Conservation (phyloP, 177 flowering plant genomes). For the Vitis hybrid region DNA sequence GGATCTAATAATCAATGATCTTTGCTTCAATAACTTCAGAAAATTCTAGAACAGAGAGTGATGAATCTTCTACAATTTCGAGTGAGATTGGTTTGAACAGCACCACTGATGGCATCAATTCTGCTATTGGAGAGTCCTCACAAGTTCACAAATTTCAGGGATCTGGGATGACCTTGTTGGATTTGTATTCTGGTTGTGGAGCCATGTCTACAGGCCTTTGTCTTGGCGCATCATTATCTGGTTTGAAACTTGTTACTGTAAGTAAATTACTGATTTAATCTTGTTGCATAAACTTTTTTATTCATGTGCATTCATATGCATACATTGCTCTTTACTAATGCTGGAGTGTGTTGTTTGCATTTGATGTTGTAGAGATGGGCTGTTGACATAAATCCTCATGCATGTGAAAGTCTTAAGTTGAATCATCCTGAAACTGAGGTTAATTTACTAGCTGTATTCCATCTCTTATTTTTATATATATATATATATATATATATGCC, state of each 20-base stretch:
- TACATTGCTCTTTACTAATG: too few species aligned
- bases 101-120: slow-evolving; percentile 1
- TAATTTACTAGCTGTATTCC: neutral
- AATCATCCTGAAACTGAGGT: slow-evolving; percentile 85
- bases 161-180: slow-evolving; percentile 44
- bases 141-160: neutral
- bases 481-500: neutral
- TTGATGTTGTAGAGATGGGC: slow-evolving; percentile 69
- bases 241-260: slow-evolving; percentile 67
- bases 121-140: slow-evolving; percentile 9
- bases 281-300: neutral
- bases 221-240: slow-evolving; percentile 54
- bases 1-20: too few species aligned
- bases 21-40: slow-evolving; percentile 20
- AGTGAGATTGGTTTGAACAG: slow-evolving; percentile 24
- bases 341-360: neutral
- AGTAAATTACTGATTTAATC: slow-evolving; percentile 18
- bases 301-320: too few species aligned
- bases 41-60: slow-evolving; percentile 17
- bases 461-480: too few species aligned
- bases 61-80: slow-evolving; percentile 45
- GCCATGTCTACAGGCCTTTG: slow-evolving; percentile 91
- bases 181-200: slow-evolving; percentile 86
- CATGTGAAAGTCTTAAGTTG: slow-evolving; percentile 58
- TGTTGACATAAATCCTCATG: slow-evolving; percentile 61